These are phyloP conservation scores for Combretum micranthum DNA, from an alignment of 345 rosid genomes.

Conservation along the genomic window DNA sequence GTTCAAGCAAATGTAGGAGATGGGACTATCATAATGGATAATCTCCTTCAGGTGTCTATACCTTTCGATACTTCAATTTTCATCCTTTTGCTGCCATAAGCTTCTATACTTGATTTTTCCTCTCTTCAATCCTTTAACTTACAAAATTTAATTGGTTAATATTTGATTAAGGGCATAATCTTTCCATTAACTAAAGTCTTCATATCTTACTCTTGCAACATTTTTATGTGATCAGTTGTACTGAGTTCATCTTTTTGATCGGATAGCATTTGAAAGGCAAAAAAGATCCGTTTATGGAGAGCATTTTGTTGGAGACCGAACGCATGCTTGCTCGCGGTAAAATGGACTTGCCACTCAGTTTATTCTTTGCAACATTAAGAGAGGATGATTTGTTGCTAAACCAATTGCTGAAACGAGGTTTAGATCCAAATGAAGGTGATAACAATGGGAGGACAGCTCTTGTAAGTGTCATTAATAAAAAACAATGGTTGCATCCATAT, in stretches of 20 bases:
- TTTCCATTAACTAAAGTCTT: too few species aligned
- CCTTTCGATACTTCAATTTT: too few species aligned
- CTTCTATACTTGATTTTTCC: too few species aligned
- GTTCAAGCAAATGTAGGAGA: conserved; percentile 91
- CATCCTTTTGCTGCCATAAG: too few species aligned
- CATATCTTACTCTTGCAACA: not conserved
- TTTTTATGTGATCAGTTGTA: not conserved
- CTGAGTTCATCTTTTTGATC: conserved; percentile 4
- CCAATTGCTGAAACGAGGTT: conserved; percentile 69
- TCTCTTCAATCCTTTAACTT: too few species aligned
- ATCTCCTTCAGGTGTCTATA: conserved; percentile 68
- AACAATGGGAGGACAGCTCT: conserved; percentile 65
- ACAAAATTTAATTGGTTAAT: too few species aligned
- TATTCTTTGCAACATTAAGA: conserved; percentile 65
- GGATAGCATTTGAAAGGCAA: conserved; percentile 61
- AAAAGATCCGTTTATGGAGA: conserved; percentile 62
- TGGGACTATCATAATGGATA: conserved; percentile 83
- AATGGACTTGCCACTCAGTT: conserved; percentile 75
- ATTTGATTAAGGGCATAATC: too few species aligned
- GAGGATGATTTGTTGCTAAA: conserved; percentile 74
- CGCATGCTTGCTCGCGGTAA: conserved; percentile 77
- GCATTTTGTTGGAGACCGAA: conserved; percentile 62
- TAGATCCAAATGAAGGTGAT: conserved; percentile 82
- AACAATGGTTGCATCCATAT: too few species aligned
- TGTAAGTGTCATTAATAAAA: conserved; percentile 31